Conservation (phyloP, 352 stramenopile genomes). For the Bremia lactucae region DNA sequence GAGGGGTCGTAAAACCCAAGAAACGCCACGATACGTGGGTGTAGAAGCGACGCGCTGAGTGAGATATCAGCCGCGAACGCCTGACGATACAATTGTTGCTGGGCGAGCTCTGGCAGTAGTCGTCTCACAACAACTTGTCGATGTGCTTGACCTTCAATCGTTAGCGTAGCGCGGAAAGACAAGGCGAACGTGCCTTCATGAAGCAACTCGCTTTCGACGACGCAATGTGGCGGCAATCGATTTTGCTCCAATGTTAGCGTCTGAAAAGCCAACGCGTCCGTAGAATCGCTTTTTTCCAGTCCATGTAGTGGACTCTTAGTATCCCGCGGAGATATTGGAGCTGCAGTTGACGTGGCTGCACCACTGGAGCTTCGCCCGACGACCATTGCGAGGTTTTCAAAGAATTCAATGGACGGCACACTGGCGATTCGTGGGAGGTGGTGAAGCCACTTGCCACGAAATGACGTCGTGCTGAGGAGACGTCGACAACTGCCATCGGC, state of each 20-base stretch:
- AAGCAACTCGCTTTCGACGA: slow-evolving; percentile 18
- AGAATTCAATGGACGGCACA: slow-evolving; percentile 22
- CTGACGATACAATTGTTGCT: slow-evolving; percentile 16
- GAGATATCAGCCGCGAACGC: slow-evolving; percentile 31
- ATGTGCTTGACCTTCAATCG: slow-evolving; percentile 15
- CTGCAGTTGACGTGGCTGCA: slow-evolving; percentile 11
- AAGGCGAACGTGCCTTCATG: slow-evolving; percentile 24
- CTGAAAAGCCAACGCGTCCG: slow-evolving; percentile 9
- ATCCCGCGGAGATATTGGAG: slow-evolving; percentile 3
- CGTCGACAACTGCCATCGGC: slow-evolving; percentile 10
- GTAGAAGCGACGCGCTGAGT: slow-evolving; percentile 16
- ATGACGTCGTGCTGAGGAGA: slow-evolving; percentile 1
- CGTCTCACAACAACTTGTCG: slow-evolving; percentile 18
- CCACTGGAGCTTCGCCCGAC: slow-evolving; percentile 6
- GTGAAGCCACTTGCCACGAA: slow-evolving; percentile 18
- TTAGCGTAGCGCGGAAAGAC: slow-evolving; percentile 18
- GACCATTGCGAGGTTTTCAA: slow-evolving; percentile 10
- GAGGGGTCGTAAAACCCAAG: slow-evolving; percentile 24
- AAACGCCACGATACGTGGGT: slow-evolving; percentile 29
- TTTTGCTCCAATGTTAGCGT: slow-evolving; percentile 16
- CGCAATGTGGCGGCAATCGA: slow-evolving; percentile 15
- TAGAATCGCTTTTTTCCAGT: slow-evolving; percentile 14
- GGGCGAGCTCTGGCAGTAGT: slow-evolving; percentile 10
- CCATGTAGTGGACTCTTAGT: slow-evolving; percentile 1
- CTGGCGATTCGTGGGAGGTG: slow-evolving; percentile 22